Evolutionary conservation across 2,329 filamentous ascomycete species (phyloP).

Genomic region (Epichloe festucae): DNA sequence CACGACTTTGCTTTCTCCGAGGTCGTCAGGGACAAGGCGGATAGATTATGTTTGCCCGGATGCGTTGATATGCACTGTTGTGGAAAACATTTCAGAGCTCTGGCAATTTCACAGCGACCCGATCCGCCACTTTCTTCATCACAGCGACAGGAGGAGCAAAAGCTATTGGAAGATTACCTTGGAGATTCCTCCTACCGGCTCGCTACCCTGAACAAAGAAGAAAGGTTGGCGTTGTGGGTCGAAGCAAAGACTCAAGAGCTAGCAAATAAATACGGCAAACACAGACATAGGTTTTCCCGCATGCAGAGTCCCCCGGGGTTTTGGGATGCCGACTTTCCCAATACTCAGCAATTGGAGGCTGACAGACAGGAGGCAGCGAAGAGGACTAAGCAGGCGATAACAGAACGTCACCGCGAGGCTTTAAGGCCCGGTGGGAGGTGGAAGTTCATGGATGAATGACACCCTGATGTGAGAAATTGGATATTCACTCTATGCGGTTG

Average conservation of each 20-base stretch:
- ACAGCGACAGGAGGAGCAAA: conserved; percentile 30
- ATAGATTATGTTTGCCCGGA: conserved; percentile 57
- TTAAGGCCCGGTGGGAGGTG: conserved; percentile 64
- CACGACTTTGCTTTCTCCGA: conserved; percentile 61
- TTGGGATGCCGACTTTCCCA: conserved; percentile 83
- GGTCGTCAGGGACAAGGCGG: conserved; percentile 56
- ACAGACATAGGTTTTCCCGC: conserved; percentile 61
- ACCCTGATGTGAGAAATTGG: neutral
- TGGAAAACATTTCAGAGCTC: conserved; percentile 54
- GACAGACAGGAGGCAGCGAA: conserved; percentile 53
- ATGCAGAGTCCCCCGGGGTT: conserved; percentile 74
- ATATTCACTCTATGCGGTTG: neutral
- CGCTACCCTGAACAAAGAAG: conserved; percentile 41
- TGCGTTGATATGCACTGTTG: conserved; percentile 70
- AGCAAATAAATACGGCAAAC: conserved; percentile 64
- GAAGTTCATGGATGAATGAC: conserved; percentile 68
- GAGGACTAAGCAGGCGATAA: conserved; percentile 50
- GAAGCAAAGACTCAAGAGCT: conserved; percentile 62
- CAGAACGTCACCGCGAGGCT: conserved; percentile 68
- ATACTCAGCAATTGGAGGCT: conserved; percentile 63
- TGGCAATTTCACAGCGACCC: conserved; percentile 42
- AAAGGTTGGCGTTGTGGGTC: conserved; percentile 55
- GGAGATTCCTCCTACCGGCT: conserved; percentile 47
- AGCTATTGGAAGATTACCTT: conserved; percentile 42
- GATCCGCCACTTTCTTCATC: conserved; percentile 22